Conservation (phyloP, 2,329 filamentous ascomycete genomes). For the Phialemoniopsis sp. region DNA sequence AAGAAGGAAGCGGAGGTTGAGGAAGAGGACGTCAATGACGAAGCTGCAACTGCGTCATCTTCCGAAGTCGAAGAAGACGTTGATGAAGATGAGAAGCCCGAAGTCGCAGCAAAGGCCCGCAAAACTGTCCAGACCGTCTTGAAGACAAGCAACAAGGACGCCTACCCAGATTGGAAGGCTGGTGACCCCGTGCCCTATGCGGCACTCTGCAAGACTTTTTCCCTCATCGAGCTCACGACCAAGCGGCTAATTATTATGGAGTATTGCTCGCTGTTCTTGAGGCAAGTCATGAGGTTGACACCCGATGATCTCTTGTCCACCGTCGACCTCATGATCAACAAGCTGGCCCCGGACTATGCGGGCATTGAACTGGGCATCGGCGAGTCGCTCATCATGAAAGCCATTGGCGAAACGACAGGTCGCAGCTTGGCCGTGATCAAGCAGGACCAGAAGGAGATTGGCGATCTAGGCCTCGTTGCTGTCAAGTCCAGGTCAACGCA, state of each 20-base stretch:
- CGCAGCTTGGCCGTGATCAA: slow-evolving; percentile 87
- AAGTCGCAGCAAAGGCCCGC: slow-evolving; percentile 68
- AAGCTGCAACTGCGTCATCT: slow-evolving; percentile 34
- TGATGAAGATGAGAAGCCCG: slow-evolving; percentile 62
- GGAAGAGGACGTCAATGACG: slow-evolving; percentile 40
- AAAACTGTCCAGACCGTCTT: slow-evolving; percentile 80
- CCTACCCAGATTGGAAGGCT: slow-evolving; percentile 92
- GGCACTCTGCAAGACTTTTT: slow-evolving; percentile 91
- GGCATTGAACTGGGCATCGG: slow-evolving; percentile 98
- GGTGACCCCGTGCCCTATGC: slow-evolving; percentile 90
- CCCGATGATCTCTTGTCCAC: slow-evolving; percentile 84
- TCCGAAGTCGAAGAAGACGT: slow-evolving; percentile 52
- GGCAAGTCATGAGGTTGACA: slow-evolving; percentile 89
- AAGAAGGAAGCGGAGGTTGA: slow-evolving; percentile 37
- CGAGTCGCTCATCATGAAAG: slow-evolving; percentile 97
- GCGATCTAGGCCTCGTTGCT: slow-evolving; percentile 89
- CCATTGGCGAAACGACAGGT: slow-evolving; percentile 91
- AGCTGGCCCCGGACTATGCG: slow-evolving; percentile 92
- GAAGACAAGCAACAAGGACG: slow-evolving; percentile 64
- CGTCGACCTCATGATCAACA: slow-evolving; percentile 95
- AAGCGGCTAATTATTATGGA: slow-evolving; percentile 86
- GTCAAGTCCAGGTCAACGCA: slow-evolving; percentile 95
- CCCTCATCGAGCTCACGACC: slow-evolving; percentile 88
- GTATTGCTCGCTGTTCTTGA: slow-evolving; percentile 84
- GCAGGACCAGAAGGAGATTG: slow-evolving; percentile 92